Evolutionary conservation across 768 basidiomycete species (phyloP), one percentile per base, ranked within the genome.

Genomic region (Chlorophyllum brunneum): DNA sequence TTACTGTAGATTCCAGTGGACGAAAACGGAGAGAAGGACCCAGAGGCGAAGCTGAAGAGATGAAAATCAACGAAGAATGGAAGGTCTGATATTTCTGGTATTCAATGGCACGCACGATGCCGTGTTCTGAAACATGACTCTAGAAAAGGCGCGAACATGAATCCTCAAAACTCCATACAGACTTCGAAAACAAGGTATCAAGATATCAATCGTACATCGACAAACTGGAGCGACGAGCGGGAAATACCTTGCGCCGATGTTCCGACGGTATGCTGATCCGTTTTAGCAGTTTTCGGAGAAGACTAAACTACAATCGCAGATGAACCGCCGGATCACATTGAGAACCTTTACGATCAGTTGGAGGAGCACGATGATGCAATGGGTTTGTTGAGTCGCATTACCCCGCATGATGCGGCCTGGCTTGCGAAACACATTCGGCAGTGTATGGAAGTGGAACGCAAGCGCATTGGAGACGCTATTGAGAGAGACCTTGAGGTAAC

Each of bases 401-500:
- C 64, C 38, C 47, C 65, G 13, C 61, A 57, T 18, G 79, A 85
- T 47, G 84, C 88, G 15, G 79, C 81, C 3, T 89, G 81, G 79
- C 68, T 92, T 10, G 79, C 82, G 2, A 66, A 65, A 26, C 74
- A 80, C 56, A 78, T 83, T 31, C 70, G 67, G 4, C 73, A 77
- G 33, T 75, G 74, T 50, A 63, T 76, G 15, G 68, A 74, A 29
- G 70, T 68, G 43, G 82, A 83, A 24, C 72, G 71, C 11, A 79
- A 83, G 47, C 68, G 65, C 10, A 68, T 76, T 15, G 70, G 67
- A 11, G 79, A 78, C 8, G 84, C 88, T 44, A 80, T 94, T 29
- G 85, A 87, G 55, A 71, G 74, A 45, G 89, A 94, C 57, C 71
- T 97, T 5, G 72, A 81, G 64, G 93, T 92, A 60, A 42, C 77